phyloP scores from a whole-genome alignment of 2,329 filamentous ascomycete genomes.

The Aureobasidium mangrovei region DNA sequence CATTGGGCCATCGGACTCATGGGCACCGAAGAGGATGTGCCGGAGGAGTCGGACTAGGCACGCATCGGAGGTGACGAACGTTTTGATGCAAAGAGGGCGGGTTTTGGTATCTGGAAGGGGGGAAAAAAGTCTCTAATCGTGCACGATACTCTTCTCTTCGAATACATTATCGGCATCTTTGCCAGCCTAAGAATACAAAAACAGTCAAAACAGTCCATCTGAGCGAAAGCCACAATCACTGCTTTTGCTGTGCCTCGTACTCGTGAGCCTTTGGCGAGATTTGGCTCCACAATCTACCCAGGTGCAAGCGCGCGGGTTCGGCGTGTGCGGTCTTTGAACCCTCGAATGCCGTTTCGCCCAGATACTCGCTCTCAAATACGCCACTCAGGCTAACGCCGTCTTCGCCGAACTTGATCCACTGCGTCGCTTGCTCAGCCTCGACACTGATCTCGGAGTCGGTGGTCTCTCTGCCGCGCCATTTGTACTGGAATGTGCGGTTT shows the following conservation, averaged over 20 bases:
- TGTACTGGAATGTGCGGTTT: slow-evolving; percentile 12
- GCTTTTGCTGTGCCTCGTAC: neutral
- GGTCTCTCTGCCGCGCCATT: slow-evolving; percentile 4
- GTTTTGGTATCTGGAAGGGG: too few relatives aligned
- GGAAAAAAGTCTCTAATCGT: too few relatives aligned
- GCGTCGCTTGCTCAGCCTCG: neutral
- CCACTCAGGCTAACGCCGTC: neutral
- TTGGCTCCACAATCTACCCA: neutral
- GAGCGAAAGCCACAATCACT: neutral
- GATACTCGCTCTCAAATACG: slow-evolving; percentile 4
- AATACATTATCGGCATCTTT: too few relatives aligned
- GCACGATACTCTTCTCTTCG: too few relatives aligned
- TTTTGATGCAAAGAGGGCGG: too few relatives aligned
- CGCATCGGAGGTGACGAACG: too few relatives aligned
- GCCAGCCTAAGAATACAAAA: too few relatives aligned
- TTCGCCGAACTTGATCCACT: slow-evolving; percentile 5
- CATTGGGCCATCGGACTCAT: slow-evolving; percentile 73
- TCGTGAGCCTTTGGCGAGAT: slow-evolving; percentile 1
- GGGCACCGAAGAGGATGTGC: slow-evolving; percentile 66
- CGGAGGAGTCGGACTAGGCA: neutral
- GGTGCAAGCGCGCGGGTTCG: neutral
- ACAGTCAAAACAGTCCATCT: neutral
- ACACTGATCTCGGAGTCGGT: neutral
- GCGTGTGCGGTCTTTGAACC: neutral
- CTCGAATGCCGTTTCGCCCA: slow-evolving; percentile 3